phyloP scores from a whole-genome alignment of 805 yeast species.

The Kuraishia piskuri region DNA sequence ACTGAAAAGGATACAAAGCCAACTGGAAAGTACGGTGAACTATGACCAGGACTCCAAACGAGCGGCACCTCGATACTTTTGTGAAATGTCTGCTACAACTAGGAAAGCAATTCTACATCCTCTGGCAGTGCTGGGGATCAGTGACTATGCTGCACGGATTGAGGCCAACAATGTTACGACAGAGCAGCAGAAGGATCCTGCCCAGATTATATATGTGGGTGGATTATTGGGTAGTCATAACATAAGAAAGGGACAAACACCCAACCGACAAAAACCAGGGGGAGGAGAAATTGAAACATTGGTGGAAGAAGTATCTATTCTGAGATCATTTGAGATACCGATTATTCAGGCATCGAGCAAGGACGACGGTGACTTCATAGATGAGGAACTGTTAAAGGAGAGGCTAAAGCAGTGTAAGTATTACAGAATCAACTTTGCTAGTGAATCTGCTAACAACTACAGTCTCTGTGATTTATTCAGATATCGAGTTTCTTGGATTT shows the following conservation, averaged over 20 bases:
- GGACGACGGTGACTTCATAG: not conserved
- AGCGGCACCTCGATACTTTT: not conserved
- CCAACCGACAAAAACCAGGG: not conserved
- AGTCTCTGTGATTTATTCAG: conserved; percentile 1
- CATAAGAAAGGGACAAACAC: not conserved
- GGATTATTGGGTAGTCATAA: not conserved
- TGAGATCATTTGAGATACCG: conserved; percentile 1
- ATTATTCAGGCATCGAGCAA: not conserved
- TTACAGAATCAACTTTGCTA: not conserved
- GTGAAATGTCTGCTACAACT: not conserved
- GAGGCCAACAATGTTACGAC: not conserved
- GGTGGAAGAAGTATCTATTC: not conserved
- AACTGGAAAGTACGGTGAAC: not conserved
- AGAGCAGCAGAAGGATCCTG: not conserved
- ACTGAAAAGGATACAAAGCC: not conserved
- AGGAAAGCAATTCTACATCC: not conserved
- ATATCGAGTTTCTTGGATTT: not conserved
- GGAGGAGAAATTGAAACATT: not conserved
- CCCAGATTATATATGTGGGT: not conserved
- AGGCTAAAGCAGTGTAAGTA: conserved; percentile 1
- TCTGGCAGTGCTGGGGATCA: not conserved
- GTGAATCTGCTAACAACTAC: not conserved
- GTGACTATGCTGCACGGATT: not conserved
- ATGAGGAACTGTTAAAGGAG: not conserved
- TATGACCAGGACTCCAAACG: not conserved